A percentile compares a stretch with the other conserved stretches of the same genome.
Conservation (phyloP, 129 eudicot genomes). For the sunflower (Helianthus annuus) region HanXRQr2.0-SUNRISE NC_035444.2:9974685-9975184, state of each 20-base stretch:
- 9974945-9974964: too few relatives aligned
- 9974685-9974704: not conserved
- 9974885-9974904: not conserved
- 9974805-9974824: not conserved
- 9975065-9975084: too few relatives aligned
- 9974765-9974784: not conserved
- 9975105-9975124: too few relatives aligned
- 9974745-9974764: not conserved
- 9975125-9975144: too few relatives aligned
- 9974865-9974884: conserved; percentile 1
- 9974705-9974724: not conserved
- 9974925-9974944: not conserved
- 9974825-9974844: not conserved
- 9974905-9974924: not conserved
- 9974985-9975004: too few relatives aligned
- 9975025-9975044: too few relatives aligned
- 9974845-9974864: not conserved
- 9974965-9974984: too few relatives aligned
- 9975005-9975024: too few relatives aligned
- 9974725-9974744: not conserved
- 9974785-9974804: not conserved
- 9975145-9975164: too few relatives aligned
- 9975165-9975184: too few relatives aligned
- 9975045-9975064: too few relatives aligned
- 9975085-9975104: too few relatives aligned